These are phyloP conservation scores for Geotrichum cucujoidarum DNA, from an alignment of 1,139 yeast genomes.

Conservation along the genomic window DNA sequence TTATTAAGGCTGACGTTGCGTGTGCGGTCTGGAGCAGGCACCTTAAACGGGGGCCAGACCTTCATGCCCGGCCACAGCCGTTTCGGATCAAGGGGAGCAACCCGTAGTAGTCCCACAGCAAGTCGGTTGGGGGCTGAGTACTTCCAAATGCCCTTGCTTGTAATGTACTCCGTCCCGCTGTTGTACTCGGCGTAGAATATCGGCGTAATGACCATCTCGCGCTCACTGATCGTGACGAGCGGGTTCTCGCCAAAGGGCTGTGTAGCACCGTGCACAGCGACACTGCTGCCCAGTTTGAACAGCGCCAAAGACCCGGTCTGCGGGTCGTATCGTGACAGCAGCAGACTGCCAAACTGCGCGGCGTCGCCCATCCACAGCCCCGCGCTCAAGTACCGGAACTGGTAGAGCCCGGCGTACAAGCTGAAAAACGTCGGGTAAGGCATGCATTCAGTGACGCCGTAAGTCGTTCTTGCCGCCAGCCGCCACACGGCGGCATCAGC, in stretches of 20 bases:
- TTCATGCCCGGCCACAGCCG: conserved; percentile 25
- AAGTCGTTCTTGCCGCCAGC: conserved; percentile 16
- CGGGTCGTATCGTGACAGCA: conserved; percentile 28
- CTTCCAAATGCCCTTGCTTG: conserved; percentile 18
- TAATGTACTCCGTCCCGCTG: conserved; percentile 8
- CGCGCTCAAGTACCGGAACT: conserved; percentile 28
- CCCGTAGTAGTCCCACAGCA: conserved; percentile 22
- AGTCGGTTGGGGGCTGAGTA: conserved; percentile 16
- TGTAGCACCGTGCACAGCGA: conserved; percentile 13
- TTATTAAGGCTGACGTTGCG: conserved; percentile 25
- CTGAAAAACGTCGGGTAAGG: conserved; percentile 24
- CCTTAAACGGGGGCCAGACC: conserved; percentile 28
- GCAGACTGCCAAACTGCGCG: conserved; percentile 29
- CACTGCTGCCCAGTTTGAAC: conserved; percentile 18
- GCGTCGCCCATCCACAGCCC: conserved; percentile 34
- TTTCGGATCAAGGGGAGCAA: conserved; percentile 20
- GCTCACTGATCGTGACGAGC: conserved; percentile 19
- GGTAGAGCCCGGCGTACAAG: conserved; percentile 20
- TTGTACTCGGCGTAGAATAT: conserved; percentile 15
- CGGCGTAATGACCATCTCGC: conserved; percentile 2
- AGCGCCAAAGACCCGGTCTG: conserved; percentile 24
- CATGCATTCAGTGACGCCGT: conserved; percentile 13
- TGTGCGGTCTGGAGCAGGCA: conserved; percentile 26
- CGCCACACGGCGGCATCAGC: conserved; percentile 28
- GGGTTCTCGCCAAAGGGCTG: conserved; percentile 15